phyloP scores from a whole-genome alignment of 352 stramenopile genomes.

The Halophytophthora batemanensis region DNA sequence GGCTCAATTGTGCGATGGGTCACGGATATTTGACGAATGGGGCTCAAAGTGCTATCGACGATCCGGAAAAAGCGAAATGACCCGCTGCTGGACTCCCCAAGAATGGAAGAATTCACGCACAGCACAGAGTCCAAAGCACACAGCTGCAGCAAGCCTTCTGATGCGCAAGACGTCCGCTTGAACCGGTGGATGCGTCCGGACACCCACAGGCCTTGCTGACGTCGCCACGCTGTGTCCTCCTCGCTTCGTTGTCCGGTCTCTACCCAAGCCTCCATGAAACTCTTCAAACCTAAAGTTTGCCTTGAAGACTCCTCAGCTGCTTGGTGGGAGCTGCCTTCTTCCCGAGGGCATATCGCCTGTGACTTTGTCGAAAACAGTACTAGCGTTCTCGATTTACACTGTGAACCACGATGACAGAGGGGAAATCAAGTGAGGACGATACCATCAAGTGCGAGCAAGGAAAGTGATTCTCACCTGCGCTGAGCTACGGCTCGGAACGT shows the following conservation, averaged over 20 bases:
- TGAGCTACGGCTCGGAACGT: not conserved
- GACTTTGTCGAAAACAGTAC: conserved; percentile 15
- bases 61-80: conserved; percentile 26
- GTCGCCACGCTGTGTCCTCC: not conserved
- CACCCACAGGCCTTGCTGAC: not conserved
- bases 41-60: conserved; percentile 7
- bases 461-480: conserved; percentile 3
- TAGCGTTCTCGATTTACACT: conserved; percentile 1
- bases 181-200: conserved; percentile 11
- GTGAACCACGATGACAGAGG: not conserved
- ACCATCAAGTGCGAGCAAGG: not conserved
- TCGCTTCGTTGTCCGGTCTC: conserved; percentile 1
- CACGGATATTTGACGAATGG: conserved; percentile 14
- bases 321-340: not conserved
- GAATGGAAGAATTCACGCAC: conserved; percentile 20
- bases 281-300: not conserved
- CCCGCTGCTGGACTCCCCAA: conserved; percentile 17
- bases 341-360: no score
- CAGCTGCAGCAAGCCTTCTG: conserved; percentile 6
- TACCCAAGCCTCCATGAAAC: conserved; percentile 9
- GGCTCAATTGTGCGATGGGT: conserved; percentile 1
- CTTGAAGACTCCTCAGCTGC: not conserved
- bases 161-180: conserved; percentile 2
- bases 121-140: conserved; percentile 24
- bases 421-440: not conserved